phyloP scores from a whole-genome alignment of 2,329 filamentous ascomycete species.

The Xylariaceae sp. region DNA sequence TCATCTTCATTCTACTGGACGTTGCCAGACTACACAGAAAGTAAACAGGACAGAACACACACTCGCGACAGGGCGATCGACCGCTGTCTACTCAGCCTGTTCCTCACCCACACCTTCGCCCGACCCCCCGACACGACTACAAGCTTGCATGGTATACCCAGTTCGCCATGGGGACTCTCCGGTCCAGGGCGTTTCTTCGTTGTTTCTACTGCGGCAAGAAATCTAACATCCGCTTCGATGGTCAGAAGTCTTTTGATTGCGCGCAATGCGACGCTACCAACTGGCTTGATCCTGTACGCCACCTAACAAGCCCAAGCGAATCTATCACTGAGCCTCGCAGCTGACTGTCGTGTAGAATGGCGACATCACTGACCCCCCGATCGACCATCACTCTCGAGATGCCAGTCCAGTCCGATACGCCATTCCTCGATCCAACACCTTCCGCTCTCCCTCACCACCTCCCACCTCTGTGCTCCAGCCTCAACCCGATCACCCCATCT shows the following conservation, averaged over 20 bases:
- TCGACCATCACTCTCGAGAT: conserved; percentile 51
- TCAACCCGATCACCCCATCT: conserved; percentile 40
- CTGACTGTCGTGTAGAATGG: conserved; percentile 58
- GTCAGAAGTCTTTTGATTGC: conserved; percentile 67
- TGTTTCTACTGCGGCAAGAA: conserved; percentile 85
- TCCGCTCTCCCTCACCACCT: conserved; percentile 28
- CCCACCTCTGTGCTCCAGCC: conserved; percentile 33
- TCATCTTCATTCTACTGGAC: no score
- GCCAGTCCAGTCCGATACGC: conserved; percentile 47
- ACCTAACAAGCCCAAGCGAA: conserved; percentile 1
- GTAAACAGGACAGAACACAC: no score
- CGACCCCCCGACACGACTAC: background rate
- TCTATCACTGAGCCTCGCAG: conserved; percentile 2
- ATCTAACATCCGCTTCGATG: conserved; percentile 59
- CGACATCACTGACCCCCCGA: conserved; percentile 83
- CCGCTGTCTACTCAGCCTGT: no score
- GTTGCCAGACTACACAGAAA: no score
- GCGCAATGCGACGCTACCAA: conserved; percentile 81
- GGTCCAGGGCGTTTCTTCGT: conserved; percentile 42
- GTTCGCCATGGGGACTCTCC: conserved; percentile 28
- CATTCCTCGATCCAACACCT: conserved; percentile 37
- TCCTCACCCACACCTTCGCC: no score
- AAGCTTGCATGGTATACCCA: conserved; percentile 8
- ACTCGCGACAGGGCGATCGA: no score
- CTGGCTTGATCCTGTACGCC: conserved; percentile 76